A percentile compares a stretch with the other conserved stretches of the same genome.
phyloP scores from a whole-genome alignment of 139 green algal genomes.

The Eudorina sp. region DNA sequence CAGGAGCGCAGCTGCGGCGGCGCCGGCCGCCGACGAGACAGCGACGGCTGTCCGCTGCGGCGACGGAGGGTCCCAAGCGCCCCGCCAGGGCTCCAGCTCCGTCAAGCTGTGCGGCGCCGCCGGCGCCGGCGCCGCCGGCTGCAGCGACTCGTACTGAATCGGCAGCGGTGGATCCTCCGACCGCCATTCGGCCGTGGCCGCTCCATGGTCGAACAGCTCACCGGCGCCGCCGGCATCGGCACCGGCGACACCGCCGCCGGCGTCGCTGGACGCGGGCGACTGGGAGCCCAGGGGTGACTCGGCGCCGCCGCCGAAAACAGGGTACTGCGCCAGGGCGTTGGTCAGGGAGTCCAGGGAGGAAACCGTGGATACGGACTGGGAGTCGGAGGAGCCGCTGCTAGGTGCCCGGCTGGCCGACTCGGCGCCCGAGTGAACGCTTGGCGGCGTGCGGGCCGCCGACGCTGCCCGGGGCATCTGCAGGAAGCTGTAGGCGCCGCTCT shows the following conservation, averaged over 20 bases:
- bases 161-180: neutral
- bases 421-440: neutral
- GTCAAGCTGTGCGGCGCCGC: neutral
- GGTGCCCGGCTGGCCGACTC: slow-evolving; percentile 3
- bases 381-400: neutral
- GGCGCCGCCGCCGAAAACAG: neutral
- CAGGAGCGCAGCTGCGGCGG: neutral
- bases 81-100: slow-evolving; percentile 15
- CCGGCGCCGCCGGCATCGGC: neutral
- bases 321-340: slow-evolving; percentile 2
- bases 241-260: neutral
- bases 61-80: slow-evolving; percentile 3
- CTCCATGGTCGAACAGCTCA: neutral
- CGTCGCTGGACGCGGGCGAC: neutral
- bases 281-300: slow-evolving; percentile 25
- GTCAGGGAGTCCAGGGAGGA: slow-evolving; percentile 1
- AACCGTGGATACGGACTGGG: neutral
- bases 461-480: slow-evolving; percentile 20
- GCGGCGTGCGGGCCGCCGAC: neutral
- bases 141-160: slow-evolving; percentile 31
- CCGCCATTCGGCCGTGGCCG: neutral
- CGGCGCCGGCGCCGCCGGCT: neutral
- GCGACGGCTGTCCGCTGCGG: neutral
- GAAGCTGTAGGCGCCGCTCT: slow-evolving; percentile 29
- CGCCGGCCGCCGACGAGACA: neutral